Evolutionary conservation across 2,329 filamentous ascomycete species (phyloP).

Genomic region (Colletotrichum brevisporum): DNA sequence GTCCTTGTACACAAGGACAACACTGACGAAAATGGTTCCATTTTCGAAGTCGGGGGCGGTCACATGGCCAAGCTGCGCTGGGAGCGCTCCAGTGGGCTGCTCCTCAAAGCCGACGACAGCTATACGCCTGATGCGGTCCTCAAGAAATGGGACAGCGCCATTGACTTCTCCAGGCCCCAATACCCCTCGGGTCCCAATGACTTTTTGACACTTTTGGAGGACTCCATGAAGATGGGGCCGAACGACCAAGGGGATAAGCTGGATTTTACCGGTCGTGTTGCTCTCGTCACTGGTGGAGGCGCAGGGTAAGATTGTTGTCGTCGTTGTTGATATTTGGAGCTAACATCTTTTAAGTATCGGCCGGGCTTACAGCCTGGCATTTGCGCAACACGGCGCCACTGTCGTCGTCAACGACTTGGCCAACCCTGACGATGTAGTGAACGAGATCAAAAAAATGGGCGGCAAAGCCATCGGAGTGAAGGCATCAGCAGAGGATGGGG

Average conservation of each 20-base stretch:
- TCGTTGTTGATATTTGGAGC: constrained; percentile 12
- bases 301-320: constrained; percentile 69
- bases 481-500: constrained; percentile 93
- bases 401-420: constrained; percentile 97
- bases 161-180: constrained; percentile 86
- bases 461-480: constrained; percentile 94
- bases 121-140: constrained; percentile 91
- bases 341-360: constrained; percentile 74
- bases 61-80: constrained; percentile 94
- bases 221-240: constrained; percentile 82
- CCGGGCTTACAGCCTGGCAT: constrained; percentile 89
- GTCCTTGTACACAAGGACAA: constrained; percentile 89
- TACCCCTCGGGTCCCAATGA: constrained; percentile 89
- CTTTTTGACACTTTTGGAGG: constrained; percentile 88
- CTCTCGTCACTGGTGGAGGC: constrained; percentile 88
- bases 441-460: constrained; percentile 91
- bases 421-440: constrained; percentile 90
- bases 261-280: constrained; percentile 88
- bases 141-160: constrained; percentile 89
- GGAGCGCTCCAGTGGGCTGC: constrained; percentile 91
- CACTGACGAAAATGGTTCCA: constrained; percentile 84
- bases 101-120: constrained; percentile 89
- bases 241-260: constrained; percentile 81
- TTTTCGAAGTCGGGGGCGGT: constrained; percentile 95
- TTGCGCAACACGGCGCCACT: constrained; percentile 85